Percentiles rank a stretch among this genome's conserved stretches.
These are phyloP conservation scores for Metarhizium album DNA, from an alignment of 2,329 filamentous ascomycete species.

Conservation along the genomic window DNA sequence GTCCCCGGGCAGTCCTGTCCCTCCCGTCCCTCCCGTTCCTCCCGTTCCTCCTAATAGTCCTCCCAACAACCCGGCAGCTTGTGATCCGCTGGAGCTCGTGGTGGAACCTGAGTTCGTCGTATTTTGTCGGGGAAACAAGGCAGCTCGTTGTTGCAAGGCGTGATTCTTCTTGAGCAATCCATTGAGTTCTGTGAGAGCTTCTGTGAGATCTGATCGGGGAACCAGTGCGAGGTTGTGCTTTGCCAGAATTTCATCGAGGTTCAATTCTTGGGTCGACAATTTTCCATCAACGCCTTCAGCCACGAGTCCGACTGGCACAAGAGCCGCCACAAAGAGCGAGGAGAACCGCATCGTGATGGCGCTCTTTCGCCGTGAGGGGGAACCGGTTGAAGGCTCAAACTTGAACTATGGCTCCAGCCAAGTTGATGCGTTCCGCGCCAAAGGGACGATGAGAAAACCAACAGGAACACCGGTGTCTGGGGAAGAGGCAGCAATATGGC, in stretches of 20 bases:
- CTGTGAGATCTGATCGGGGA: slow-evolving; percentile 34
- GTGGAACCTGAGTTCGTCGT: background rate
- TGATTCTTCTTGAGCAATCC: slow-evolving; percentile 24
- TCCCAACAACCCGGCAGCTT: slow-evolving; percentile 5
- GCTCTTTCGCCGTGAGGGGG: background rate
- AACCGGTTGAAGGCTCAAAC: background rate
- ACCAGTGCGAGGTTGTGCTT: slow-evolving; percentile 34
- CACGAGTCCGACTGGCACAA: slow-evolving; percentile 23
- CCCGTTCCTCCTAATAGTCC: too few relatives aligned
- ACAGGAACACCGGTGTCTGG: background rate
- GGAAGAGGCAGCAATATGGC: slow-evolving; percentile 2
- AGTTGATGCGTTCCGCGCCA: background rate
- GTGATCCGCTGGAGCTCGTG: background rate
- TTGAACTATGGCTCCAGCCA: background rate
- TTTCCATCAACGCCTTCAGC: slow-evolving; percentile 15
- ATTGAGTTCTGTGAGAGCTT: slow-evolving; percentile 31
- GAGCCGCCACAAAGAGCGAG: slow-evolving; percentile 21
- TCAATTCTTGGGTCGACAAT: slow-evolving; percentile 20
- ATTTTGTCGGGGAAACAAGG: slow-evolving; percentile 3
- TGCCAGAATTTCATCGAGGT: slow-evolving; percentile 29
- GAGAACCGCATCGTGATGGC: slow-evolving; percentile 25
- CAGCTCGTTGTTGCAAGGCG: slow-evolving; percentile 2
- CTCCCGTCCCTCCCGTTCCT: too few relatives aligned
- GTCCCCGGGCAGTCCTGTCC: slow-evolving; percentile 11
- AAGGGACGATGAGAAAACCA: background rate